Evolutionary conservation across 192 early-diverging fungal genomes (phyloP).

Genomic region (Coemansia sp.): DNA sequence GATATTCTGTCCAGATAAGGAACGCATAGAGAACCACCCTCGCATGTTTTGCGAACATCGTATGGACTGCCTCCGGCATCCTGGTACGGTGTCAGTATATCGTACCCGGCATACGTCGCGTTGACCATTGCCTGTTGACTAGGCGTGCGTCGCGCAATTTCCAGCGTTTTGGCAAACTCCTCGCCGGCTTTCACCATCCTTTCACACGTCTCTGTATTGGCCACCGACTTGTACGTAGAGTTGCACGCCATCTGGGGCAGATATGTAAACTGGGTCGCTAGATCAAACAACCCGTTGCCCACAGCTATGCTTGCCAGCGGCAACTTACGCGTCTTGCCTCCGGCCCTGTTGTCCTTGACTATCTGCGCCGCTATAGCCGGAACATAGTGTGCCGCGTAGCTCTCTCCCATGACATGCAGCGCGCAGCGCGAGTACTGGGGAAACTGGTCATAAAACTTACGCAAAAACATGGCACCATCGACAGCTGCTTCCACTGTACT

Average conservation of each 20-base stretch:
- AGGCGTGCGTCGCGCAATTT: not conserved
- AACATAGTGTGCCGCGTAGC: slow-evolving; percentile 87
- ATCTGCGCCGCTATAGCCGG: slow-evolving; percentile 82
- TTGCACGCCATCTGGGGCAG: slow-evolving; percentile 72
- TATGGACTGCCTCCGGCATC: slow-evolving; percentile 86
- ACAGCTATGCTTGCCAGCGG: slow-evolving; percentile 73
- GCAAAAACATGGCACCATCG: slow-evolving; percentile 83
- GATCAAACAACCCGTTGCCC: slow-evolving; percentile 88
- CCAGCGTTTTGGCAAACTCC: slow-evolving; percentile 9
- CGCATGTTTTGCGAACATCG: slow-evolving; percentile 84
- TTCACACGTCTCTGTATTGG: slow-evolving; percentile 64
- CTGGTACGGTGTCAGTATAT: slow-evolving; percentile 74
- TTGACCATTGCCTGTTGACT: slow-evolving; percentile 14
- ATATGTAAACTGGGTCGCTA: slow-evolving; percentile 78
- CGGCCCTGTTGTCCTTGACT: slow-evolving; percentile 63
- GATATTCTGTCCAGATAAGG: slow-evolving; percentile 72
- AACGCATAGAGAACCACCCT: slow-evolving; percentile 77
- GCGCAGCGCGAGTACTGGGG: slow-evolving; percentile 68
- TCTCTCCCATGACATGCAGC: slow-evolving; percentile 87
- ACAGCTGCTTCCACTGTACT: slow-evolving; percentile 70
- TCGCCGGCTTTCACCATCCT: slow-evolving; percentile 57
- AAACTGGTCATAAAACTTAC: slow-evolving; percentile 77
- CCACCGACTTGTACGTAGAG: slow-evolving; percentile 66
- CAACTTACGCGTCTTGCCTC: slow-evolving; percentile 41
- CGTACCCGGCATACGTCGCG: slow-evolving; percentile 71